Evolutionary conservation across 768 basidiomycete species (phyloP).

Genomic region (Leucogyrophana mollusca): DNA sequence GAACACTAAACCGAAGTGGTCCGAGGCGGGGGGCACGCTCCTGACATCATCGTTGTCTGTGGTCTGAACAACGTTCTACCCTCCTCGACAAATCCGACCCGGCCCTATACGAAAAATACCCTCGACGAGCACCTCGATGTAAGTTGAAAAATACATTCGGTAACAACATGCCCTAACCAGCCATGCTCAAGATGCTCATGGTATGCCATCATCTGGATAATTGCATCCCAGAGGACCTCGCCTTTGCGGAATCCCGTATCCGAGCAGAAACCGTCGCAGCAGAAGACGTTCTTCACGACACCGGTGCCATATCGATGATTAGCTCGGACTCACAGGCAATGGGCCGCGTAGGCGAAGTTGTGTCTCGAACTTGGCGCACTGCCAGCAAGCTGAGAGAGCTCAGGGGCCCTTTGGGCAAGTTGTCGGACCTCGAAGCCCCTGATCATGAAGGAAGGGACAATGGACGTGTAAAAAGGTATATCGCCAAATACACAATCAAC

Average conservation of each 20-base stretch:
- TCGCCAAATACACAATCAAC: slow-evolving; percentile 96
- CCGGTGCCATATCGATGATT: slow-evolving; percentile 95
- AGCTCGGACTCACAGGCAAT: slow-evolving; percentile 97
- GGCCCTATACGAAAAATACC: slow-evolving; percentile 89
- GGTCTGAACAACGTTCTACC: slow-evolving; percentile 88
- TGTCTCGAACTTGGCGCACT: slow-evolving; percentile 92
- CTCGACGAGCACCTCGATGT: slow-evolving; percentile 97
- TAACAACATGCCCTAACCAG: slow-evolving; percentile 1
- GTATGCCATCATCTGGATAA: slow-evolving; percentile 97
- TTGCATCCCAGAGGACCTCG: slow-evolving; percentile 88
- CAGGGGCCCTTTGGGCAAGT: slow-evolving; percentile 64
- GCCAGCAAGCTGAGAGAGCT: slow-evolving; percentile 91
- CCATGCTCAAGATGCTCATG: slow-evolving; percentile 84
- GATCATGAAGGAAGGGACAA: slow-evolving; percentile 78
- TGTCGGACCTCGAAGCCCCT: slow-evolving; percentile 41
- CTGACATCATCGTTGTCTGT: slow-evolving; percentile 98
- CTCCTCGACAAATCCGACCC: slow-evolving; percentile 95
- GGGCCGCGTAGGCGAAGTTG: slow-evolving; percentile 96
- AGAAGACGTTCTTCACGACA: slow-evolving; percentile 92
- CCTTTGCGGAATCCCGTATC: slow-evolving; percentile 96
- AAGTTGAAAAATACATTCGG: slow-evolving; percentile 24
- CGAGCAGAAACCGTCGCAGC: slow-evolving; percentile 96
- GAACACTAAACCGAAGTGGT: not conserved
- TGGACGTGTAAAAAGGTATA: slow-evolving; percentile 88
- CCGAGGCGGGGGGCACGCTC: slow-evolving; percentile 90